phyloP scores from a whole-genome alignment of 257 asterid genomes.

The Lantana camara region DNA sequence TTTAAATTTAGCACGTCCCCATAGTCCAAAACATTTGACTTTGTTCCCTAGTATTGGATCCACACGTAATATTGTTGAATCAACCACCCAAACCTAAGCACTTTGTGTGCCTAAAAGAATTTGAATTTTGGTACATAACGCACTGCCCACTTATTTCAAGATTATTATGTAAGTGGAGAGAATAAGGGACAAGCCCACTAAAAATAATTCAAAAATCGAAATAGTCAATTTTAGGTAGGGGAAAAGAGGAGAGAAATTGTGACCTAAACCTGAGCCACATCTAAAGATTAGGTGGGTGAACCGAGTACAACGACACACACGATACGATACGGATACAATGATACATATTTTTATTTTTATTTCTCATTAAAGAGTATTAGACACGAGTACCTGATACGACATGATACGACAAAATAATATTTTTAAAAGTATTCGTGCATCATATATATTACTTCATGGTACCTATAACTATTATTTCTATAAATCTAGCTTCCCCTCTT shows the following conservation, averaged over 20 bases:
- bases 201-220: not conserved
- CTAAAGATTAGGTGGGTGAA: not conserved
- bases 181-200: conserved; percentile 2
- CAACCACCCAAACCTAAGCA: not conserved
- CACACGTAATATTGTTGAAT: not conserved
- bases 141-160: conserved; percentile 10
- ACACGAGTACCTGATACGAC: no score
- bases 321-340: no score
- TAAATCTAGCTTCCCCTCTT: no score
- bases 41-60: not conserved
- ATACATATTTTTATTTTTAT: no score
- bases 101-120: not conserved
- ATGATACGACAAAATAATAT: no score
- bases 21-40: conserved; percentile 23
- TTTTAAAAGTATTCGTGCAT: no score
- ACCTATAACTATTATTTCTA: no score
- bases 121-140: not conserved
- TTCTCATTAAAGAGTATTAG: no score
- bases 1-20: conserved; percentile 12
- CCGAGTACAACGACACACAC: no score
- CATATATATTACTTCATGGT: no score
- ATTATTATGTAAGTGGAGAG: not conserved
- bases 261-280: conserved; percentile 25
- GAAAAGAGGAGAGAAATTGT: conserved; percentile 1
- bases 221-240: not conserved